Evolutionary conservation across 352 stramenopile genomes (phyloP).

Genomic region (Phytophthora idaei): DNA sequence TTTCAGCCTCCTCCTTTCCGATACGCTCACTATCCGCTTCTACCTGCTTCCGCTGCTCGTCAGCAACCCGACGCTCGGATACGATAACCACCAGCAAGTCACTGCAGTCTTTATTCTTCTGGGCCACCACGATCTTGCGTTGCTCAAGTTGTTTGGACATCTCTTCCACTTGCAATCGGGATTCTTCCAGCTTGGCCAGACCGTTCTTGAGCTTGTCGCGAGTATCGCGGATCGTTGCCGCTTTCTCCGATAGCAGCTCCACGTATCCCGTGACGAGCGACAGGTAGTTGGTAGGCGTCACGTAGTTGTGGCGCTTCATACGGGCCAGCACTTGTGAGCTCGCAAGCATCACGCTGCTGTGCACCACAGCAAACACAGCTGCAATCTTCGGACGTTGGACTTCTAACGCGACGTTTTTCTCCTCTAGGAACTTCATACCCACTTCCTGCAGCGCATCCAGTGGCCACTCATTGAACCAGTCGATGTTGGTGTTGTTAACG

Average conservation of each 20-base stretch:
- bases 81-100: slow-evolving; percentile 96
- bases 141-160: slow-evolving; percentile 89
- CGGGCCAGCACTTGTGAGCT: slow-evolving; percentile 85
- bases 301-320: slow-evolving; percentile 95
- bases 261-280: slow-evolving; percentile 93
- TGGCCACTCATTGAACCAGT: slow-evolving; percentile 95
- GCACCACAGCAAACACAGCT: slow-evolving; percentile 88
- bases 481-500: slow-evolving; percentile 95
- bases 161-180: slow-evolving; percentile 79
- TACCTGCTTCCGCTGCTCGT: slow-evolving; percentile 94
- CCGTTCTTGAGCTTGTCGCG: slow-evolving; percentile 86
- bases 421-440: slow-evolving; percentile 92
- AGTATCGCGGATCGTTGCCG: slow-evolving; percentile 70
- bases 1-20: slow-evolving; percentile 90
- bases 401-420: slow-evolving; percentile 82
- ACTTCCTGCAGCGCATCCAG: slow-evolving; percentile 92
- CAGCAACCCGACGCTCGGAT: slow-evolving; percentile 91
- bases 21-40: slow-evolving; percentile 94
- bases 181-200: slow-evolving; percentile 84
- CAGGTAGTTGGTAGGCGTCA: slow-evolving; percentile 94
- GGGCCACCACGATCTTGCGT: slow-evolving; percentile 89
- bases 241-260: slow-evolving; percentile 80
- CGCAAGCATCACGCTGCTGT: slow-evolving; percentile 85
- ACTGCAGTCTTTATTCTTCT: slow-evolving; percentile 95
- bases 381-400: slow-evolving; percentile 84